phyloP scores from a whole-genome alignment of 2,329 filamentous ascomycete species.

The Paecilomyces fulvus region DNA sequence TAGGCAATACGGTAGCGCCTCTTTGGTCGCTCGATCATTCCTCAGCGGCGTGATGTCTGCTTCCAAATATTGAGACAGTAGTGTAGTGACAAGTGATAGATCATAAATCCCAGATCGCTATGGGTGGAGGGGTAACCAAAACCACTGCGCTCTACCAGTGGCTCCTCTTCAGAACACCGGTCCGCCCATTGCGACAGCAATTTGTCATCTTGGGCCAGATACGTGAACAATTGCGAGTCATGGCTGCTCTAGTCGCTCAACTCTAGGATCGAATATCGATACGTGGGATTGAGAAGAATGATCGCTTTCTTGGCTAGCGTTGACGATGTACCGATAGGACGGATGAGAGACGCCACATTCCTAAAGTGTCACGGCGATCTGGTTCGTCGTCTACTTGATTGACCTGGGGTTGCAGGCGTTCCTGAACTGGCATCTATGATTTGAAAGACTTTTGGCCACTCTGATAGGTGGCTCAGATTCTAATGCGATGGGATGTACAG shows the following conservation, averaged over 20 bases:
- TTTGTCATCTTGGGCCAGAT: not conserved
- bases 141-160: not conserved
- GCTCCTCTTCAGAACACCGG: not conserved
- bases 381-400: not conserved
- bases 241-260: not conserved
- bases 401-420: not conserved
- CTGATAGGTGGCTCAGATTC: not conserved
- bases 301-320: slow-evolving; percentile 2
- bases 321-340: slow-evolving; percentile 3
- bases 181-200: not conserved
- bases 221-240: not conserved
- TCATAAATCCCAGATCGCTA: not conserved
- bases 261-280: not conserved
- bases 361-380: not conserved
- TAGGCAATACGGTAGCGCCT: not conserved
- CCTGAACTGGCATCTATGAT: not conserved
- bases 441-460: not conserved
- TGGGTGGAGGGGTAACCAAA: not conserved
- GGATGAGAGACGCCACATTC: not conserved
- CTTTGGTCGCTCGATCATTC: not conserved
- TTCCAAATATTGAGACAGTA: not conserved
- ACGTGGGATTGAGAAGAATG: not conserved
- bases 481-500: not conserved
- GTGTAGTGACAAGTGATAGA: slow-evolving; percentile 1
- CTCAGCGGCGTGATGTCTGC: not conserved